Conservation (phyloP, 768 basidiomycete species). For the Trametopsis cervina region DNA sequence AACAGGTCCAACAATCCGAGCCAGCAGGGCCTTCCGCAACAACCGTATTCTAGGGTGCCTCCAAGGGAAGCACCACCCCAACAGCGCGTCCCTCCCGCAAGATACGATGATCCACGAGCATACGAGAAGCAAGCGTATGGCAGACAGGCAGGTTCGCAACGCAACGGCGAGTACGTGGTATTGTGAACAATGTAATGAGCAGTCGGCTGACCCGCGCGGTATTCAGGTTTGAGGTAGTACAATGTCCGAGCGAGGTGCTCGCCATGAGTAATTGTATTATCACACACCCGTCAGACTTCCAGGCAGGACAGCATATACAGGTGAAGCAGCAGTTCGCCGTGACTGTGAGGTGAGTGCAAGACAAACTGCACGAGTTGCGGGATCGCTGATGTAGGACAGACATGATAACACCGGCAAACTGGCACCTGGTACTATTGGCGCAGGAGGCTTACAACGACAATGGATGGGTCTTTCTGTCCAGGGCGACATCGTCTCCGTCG, state of each 20-base stretch:
- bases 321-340: constrained; percentile 66
- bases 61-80: constrained; percentile 21
- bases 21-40: constrained; percentile 13
- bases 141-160: constrained; percentile 14
- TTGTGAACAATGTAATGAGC: not conserved
- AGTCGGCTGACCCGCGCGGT: not conserved
- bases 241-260: constrained; percentile 30
- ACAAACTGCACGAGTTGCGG: no score
- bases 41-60: constrained; percentile 38
- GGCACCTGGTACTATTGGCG: constrained; percentile 63
- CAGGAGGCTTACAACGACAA: constrained; percentile 71
- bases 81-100: constrained; percentile 18
- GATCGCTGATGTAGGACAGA: constrained; percentile 29
- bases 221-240: constrained; percentile 21
- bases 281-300: constrained; percentile 74
- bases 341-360: constrained; percentile 59
- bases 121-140: constrained; percentile 25
- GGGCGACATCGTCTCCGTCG: constrained; percentile 72
- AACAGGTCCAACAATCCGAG: constrained; percentile 21
- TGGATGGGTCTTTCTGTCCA: constrained; percentile 82
- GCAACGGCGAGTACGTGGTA: constrained; percentile 18
- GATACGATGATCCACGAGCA: constrained; percentile 23
- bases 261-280: constrained; percentile 80
- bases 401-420: constrained; percentile 76
- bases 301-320: constrained; percentile 63